Evolutionary conservation across 2,329 filamentous ascomycete species (phyloP), one percentile per base, ranked within the genome.

Genomic region (Tolypocladium sp.): DNA sequence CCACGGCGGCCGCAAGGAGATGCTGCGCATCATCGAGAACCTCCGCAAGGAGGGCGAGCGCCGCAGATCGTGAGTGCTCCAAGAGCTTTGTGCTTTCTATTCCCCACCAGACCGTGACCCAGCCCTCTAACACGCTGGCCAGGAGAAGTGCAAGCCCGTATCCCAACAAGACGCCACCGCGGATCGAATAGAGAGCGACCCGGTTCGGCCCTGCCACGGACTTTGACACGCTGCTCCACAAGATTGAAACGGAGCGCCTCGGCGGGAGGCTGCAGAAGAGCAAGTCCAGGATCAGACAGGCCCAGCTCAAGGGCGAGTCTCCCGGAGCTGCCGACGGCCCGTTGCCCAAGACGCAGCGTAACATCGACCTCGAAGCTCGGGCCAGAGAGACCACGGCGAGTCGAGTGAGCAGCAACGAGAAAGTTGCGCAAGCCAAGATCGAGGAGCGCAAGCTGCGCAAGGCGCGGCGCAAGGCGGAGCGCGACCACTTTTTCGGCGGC

Each of bases 31-130:
- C 42, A 95, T 97, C 64, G 91, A 97, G 67, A 87, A 81, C 41
- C 83, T 95, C 68, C 85, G 92, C 61, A 92, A 92, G 72, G 92
- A 97, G 72, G 93, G 90, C 27, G 90, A 95, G 74, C 82, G 90
- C 65, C 83, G 92, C 70, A 81, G 88, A 79, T 91, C 89, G 88
- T 92, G 77, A 80, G 89, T 84, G 17, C 40, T 17, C 13, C 15
- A 30, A 7, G 13, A 5, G 15, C 20, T 33, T n/a, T 7, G 8
- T n/a, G 17, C 3, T 52, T 37, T 52, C 25, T n/a, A 27, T 42
- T 9, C 8, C 25, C 20, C 17, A 56, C n/a, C 22, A 30, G 20
- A 17, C 44, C 7, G 17, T 15, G 25, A 17, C 44, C 1, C 15
- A n/a, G 27, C 49, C 8, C 20, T 30, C 54, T 59, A n/a, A 56